These are phyloP conservation scores for Rhizopus sp. DNA, from an alignment of 371 early-diverging fungal species.

Conservation along the genomic window DNA sequence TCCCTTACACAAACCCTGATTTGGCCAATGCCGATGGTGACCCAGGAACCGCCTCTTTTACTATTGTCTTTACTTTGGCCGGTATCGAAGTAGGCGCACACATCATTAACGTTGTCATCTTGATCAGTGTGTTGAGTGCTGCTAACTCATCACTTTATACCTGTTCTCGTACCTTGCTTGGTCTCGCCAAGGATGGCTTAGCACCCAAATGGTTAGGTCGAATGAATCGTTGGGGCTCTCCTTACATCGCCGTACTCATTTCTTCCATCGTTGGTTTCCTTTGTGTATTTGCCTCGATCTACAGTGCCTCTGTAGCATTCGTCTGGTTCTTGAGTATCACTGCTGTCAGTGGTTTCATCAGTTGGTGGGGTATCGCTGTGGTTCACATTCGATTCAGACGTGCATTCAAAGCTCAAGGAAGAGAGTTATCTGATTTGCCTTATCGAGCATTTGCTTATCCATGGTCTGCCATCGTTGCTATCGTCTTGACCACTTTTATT, in stretches of 20 bases:
- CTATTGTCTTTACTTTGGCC: conserved; percentile 64
- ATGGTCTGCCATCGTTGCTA: conserved; percentile 56
- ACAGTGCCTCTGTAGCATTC: conserved; percentile 61
- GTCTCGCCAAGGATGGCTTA: conserved; percentile 64
- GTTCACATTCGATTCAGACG: conserved; percentile 83
- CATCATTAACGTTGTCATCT: conserved; percentile 71
- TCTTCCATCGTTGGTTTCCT: conserved; percentile 61
- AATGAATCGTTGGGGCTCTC: conserved; percentile 59
- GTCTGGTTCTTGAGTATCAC: conserved; percentile 73
- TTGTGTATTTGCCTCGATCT: conserved; percentile 52
- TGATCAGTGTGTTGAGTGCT: conserved; percentile 72
- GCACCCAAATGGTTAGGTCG: conserved; percentile 57
- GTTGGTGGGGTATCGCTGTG: conserved; percentile 77
- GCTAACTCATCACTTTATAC: conserved; percentile 75
- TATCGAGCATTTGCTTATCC: conserved; percentile 74
- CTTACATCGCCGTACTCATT: conserved; percentile 53
- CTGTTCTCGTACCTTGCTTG: conserved; percentile 65
- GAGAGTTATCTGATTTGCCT: conserved; percentile 66
- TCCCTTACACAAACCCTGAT: conserved; percentile 55
- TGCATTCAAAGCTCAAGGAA: conserved; percentile 76
- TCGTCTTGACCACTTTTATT: conserved; percentile 47
- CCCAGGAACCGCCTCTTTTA: conserved; percentile 61
- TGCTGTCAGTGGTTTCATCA: conserved; percentile 74
- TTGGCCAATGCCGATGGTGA: conserved; percentile 41
- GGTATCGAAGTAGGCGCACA: conserved; percentile 66